Base-by-base conservation (phyloP, 1,284 basidiomycete species). In the Xerocomus nothofagi region DNA sequence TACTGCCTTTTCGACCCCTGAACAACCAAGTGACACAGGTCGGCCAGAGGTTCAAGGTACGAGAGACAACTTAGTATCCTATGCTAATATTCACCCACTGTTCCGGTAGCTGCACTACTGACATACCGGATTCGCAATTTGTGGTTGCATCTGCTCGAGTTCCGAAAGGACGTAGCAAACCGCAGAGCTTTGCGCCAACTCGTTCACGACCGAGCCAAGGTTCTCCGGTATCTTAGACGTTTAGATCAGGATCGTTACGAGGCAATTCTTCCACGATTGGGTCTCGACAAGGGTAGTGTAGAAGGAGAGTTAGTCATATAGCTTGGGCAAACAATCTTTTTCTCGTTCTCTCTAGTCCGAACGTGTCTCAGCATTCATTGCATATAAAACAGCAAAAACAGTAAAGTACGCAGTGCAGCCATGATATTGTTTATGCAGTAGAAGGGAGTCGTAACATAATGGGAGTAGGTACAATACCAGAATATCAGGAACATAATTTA, bases 111-210 rank as follows among this genome's bases (percentile, higher is more conserved):
- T 42, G 95, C 95, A 0, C 73, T 98, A 21, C 66, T 94, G 47
- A 98, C 95, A 0, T 83, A 88, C 65, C 80, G 84, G 62, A 96
- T 98, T 58, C 89, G 91, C 39, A 88, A 86, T 57, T 68, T 98
- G 37, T 86, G 86, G 77, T 73, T 73, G 1, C 95, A 97, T 67
- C 71, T 96, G 34, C 73, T 70, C 18, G 67, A 66, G 26, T 86
- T 81, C 65, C 84, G 83, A 56, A 83, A 86, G 56, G 95, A 98
- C 67, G 78, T 89, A 36, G 82, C 81, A 40, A 95, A 92, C 66
- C 81, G 86, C 40, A 80, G 86, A 14, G 77, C 80, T 11, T 77
- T 98, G 47, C 80, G 87, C 2, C 72, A 76, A 44, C 78, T 97
- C 32, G 80, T 96, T 8, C 90, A 95, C 64, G 74, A 93, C 58